phyloP scores from a whole-genome alignment of 257 asterid genomes.

The Fraxinus cuspidata region DNA sequence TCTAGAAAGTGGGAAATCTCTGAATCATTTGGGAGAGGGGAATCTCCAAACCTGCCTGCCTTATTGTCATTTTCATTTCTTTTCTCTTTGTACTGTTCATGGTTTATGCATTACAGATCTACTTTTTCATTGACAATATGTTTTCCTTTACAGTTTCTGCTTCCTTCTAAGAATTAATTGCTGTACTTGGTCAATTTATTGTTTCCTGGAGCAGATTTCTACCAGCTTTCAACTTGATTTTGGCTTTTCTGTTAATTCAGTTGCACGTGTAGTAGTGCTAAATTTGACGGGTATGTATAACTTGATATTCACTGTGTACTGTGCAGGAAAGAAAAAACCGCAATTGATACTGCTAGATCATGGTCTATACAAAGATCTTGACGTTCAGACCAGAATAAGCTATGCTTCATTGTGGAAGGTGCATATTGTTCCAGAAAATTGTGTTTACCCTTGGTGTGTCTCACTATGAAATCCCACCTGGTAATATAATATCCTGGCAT shows the following conservation, averaged over 20 bases:
- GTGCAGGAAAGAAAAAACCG: constrained; percentile 72
- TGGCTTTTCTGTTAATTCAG: constrained; percentile 13
- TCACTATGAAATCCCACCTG: constrained; percentile 15
- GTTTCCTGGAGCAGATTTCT: too few species aligned
- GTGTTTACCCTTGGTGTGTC: constrained; percentile 3
- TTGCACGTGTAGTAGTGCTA: not conserved
- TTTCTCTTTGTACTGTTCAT: too few species aligned
- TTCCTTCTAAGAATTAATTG: too few species aligned
- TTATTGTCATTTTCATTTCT: too few species aligned
- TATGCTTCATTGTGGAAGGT: constrained; percentile 99
- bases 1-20: too few species aligned
- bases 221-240: constrained; percentile 1
- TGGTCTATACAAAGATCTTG: constrained; percentile 95
- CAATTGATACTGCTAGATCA: constrained; percentile 93
- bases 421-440: constrained; percentile 22
- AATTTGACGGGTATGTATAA: constrained; percentile 11
- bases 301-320: constrained; percentile 4
- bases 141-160: too few species aligned
- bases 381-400: constrained; percentile 61
- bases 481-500: constrained; percentile 16
- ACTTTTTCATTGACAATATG: too few species aligned
- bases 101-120: too few species aligned
- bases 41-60: too few species aligned
- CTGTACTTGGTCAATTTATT: too few species aligned
- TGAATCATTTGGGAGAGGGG: too few species aligned